Base-by-base conservation (phyloP, 2,329 filamentous ascomycete species). In the Cryphonectria naterciae region DNA sequence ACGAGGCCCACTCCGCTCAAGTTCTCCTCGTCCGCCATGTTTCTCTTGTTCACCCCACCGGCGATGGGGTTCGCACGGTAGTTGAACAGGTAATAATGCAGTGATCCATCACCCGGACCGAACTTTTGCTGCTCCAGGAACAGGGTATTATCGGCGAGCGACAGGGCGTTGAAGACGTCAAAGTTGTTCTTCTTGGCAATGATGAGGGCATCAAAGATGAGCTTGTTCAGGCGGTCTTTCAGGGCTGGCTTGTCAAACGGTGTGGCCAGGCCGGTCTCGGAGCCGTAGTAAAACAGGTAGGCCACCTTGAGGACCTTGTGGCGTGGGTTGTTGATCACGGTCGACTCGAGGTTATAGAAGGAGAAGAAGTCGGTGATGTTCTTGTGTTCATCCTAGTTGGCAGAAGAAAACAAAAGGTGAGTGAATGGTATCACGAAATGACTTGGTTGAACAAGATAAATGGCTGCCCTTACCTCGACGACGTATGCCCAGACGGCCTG, bases 31-130 rank as follows among this genome's bases (percentile, higher is more conserved):
- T 97, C 95, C 54, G 95, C 85, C 76, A 89, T 84, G 79, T 97
- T 97, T 77, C 87, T 89, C 77, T 87, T 87, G 80, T 98, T 91
- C 60, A 98, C 90, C 32, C 96, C 96, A 65, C 96, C 95, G 0
- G 89, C 84, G 77, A 99, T 92, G n/a, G 91, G 90, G 72, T 93
- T 91, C 17, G 94, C 93, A 70, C 94, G 90, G 85, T 98, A 99
- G 83, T 99, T 99, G 87, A 97, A 99, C 43, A 99, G 85, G 81
- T 99, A 99, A 83, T 95, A 99, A 81, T 99, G 94, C 76, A 99
- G 85, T 80, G 96, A 94, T 63, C 96, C 96, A 80, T 99, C 96
- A 43, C 96, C 96, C 6, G 92, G 91, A 61, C 95, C 96, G 77
- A 98, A 99, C 81, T 97, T 97, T 78, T 98, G 93, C 75, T 98